Evolutionary conservation across 441 rosid species (phyloP).

Genomic region (Mallotus japonicus): DNA sequence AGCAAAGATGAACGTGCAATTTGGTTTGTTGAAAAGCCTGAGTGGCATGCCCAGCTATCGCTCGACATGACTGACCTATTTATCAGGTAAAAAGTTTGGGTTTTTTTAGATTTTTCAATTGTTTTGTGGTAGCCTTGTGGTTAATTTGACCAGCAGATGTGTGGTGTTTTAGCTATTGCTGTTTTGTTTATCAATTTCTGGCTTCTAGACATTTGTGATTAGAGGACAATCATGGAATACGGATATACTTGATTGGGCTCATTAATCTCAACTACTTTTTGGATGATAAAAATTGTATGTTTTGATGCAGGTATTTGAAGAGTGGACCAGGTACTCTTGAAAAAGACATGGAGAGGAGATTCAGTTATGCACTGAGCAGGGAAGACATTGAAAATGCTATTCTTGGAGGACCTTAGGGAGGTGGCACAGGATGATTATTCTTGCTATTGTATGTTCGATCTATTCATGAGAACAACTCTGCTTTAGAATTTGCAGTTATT

Average conservation of each 20-base stretch:
- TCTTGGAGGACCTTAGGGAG: conserved; percentile 79
- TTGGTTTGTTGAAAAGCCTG: conserved; percentile 73
- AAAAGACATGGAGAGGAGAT: conserved; percentile 91
- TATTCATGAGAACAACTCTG: neutral
- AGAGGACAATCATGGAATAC: neutral
- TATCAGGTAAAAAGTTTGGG: conserved; percentile 48
- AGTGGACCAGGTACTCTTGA: conserved; percentile 83
- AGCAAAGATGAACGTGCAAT: conserved; percentile 75
- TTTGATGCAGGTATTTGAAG: conserved; percentile 69
- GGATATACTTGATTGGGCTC: neutral
- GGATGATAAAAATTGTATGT: conserved; percentile 5
- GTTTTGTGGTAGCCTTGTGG: too few relatives aligned
- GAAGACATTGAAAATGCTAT: conserved; percentile 93
- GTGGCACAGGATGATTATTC: neutral
- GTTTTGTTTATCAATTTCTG: neutral
- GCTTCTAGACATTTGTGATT: neutral
- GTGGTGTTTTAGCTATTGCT: neutral
- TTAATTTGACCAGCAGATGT: neutral
- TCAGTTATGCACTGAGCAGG: conserved; percentile 91
- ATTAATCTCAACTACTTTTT: neutral
- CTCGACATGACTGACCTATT: conserved; percentile 86
- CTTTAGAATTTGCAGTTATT: neutral
- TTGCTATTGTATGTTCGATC: neutral
- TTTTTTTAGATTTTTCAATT: neutral
- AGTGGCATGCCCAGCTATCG: conserved; percentile 87